phyloP scores from a whole-genome alignment of 2,329 filamentous ascomycete genomes.

The Alternaria viburni region DNA sequence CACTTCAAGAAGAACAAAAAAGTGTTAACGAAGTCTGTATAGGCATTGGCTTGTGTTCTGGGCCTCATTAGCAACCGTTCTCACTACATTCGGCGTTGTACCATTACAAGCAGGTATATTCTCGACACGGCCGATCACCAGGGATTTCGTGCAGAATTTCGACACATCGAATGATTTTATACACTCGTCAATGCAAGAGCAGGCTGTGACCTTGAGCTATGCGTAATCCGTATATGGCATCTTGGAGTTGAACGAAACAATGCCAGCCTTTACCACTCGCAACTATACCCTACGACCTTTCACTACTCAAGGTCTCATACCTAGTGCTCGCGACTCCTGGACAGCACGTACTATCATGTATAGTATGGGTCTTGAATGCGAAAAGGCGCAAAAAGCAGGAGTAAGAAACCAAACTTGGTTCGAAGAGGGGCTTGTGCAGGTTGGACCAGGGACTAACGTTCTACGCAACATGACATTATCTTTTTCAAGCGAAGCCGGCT shows the following conservation, averaged over 20 bases:
- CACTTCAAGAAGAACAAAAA: neutral
- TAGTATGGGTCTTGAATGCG: neutral
- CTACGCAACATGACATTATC: neutral
- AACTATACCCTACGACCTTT: neutral
- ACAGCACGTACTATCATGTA: neutral
- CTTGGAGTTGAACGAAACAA: neutral
- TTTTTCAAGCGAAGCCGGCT: neutral
- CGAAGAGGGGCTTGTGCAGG: neutral
- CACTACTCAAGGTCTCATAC: neutral
- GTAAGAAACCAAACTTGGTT: neutral
- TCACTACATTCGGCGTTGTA: neutral
- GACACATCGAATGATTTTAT: neutral
- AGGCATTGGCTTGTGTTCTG: neutral
- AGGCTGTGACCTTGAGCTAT: neutral
- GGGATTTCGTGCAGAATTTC: neutral
- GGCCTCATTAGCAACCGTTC: neutral
- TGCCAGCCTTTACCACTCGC: neutral
- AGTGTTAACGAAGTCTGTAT: neutral
- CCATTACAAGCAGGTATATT: neutral
- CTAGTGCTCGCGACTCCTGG: neutral
- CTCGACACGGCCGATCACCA: neutral
- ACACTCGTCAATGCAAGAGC: neutral
- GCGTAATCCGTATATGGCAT: neutral
- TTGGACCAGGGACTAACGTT: neutral
- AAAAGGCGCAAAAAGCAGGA: neutral